A percentile compares a stretch with the other conserved stretches of the same genome.
These are phyloP conservation scores for Citrullus amarus DNA, from an alignment of 306 rosid species.

Conservation along the genomic window DNA sequence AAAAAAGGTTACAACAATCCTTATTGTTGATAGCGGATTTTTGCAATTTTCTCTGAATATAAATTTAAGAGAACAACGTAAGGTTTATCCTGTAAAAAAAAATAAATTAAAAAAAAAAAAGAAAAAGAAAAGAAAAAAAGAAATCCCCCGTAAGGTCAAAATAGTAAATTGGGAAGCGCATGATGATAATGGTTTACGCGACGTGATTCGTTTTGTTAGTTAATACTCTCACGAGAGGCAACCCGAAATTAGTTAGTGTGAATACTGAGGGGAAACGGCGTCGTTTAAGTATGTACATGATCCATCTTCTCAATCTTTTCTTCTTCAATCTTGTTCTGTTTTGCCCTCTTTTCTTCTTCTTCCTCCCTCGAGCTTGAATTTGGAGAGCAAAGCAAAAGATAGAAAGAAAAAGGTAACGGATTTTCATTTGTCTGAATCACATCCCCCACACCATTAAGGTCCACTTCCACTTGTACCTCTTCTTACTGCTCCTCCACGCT, in stretches of 20 bases:
- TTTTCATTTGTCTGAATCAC: constrained; percentile 34
- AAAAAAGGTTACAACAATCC: no score
- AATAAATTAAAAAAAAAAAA: no score
- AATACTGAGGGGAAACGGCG: background rate
- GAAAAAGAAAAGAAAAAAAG: no score
- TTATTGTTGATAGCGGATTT: no score
- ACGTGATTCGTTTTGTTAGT: constrained; percentile 8
- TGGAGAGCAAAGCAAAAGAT: background rate
- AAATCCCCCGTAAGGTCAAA: background rate
- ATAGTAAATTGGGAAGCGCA: background rate
- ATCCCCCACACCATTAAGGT: constrained; percentile 29
- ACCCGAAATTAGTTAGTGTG: background rate
- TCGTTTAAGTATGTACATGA: background rate
- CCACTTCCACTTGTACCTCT: constrained; percentile 17
- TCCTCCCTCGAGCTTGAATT: background rate
- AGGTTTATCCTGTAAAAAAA: no score
- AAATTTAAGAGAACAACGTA: no score
- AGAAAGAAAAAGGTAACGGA: constrained; percentile 5
- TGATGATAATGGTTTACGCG: background rate
- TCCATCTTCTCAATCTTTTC: background rate
- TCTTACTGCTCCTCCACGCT: constrained; percentile 10
- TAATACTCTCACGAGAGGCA: constrained; percentile 10
- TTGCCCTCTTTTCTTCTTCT: background rate
- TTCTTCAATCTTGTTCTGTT: background rate
- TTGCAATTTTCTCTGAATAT: no score